Percentiles rank a stretch among this genome's conserved stretches.
phyloP scores from a whole-genome alignment of 2,329 filamentous ascomycete species.

The Seiridium cupressi region DNA sequence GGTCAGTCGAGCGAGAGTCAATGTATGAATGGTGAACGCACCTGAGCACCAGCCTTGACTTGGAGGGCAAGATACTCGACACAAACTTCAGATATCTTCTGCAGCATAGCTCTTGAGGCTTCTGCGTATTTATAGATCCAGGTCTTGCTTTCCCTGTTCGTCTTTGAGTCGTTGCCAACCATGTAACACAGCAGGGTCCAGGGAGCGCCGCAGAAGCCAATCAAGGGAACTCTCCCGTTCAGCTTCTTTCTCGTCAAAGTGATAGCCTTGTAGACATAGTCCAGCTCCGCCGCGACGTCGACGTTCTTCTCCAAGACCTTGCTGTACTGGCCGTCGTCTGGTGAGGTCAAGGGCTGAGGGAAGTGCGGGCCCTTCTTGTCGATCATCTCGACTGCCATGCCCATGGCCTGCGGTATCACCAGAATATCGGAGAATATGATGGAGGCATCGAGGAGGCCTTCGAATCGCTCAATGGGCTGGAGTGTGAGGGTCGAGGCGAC shows the following conservation, averaged over 20 bases:
- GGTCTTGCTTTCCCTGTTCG: slow-evolving; percentile 91
- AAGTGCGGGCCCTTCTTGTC: slow-evolving; percentile 97
- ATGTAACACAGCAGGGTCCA: slow-evolving; percentile 99
- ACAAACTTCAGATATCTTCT: slow-evolving; percentile 91
- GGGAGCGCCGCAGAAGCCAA: slow-evolving; percentile 94
- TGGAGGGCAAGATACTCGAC: slow-evolving; percentile 93
- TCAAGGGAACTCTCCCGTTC: slow-evolving; percentile 82
- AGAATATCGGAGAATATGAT: slow-evolving; percentile 99
- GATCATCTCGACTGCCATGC: slow-evolving; percentile 98
- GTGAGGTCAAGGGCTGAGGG: slow-evolving; percentile 75
- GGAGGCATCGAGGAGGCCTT: slow-evolving; percentile 87
- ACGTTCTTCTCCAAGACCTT: slow-evolving; percentile 74
- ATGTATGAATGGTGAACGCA: slow-evolving; percentile 29
- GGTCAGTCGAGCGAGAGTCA: slow-evolving; percentile 1
- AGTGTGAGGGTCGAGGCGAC: slow-evolving; percentile 91
- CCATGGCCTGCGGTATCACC: slow-evolving; percentile 95
- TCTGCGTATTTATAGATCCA: slow-evolving; percentile 91
- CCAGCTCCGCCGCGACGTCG: slow-evolving; percentile 80
- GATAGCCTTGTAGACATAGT: slow-evolving; percentile 95
- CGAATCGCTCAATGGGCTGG: slow-evolving; percentile 90
- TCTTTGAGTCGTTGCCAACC: slow-evolving; percentile 95
- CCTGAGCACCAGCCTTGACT: slow-evolving; percentile 89
- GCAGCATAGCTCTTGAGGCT: slow-evolving; percentile 75
- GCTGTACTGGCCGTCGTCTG: slow-evolving; percentile 79
- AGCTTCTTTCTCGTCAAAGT: slow-evolving; percentile 88